Conservation (phyloP, 176 grass and related monocot species). For the Carex cristatella region DNA sequence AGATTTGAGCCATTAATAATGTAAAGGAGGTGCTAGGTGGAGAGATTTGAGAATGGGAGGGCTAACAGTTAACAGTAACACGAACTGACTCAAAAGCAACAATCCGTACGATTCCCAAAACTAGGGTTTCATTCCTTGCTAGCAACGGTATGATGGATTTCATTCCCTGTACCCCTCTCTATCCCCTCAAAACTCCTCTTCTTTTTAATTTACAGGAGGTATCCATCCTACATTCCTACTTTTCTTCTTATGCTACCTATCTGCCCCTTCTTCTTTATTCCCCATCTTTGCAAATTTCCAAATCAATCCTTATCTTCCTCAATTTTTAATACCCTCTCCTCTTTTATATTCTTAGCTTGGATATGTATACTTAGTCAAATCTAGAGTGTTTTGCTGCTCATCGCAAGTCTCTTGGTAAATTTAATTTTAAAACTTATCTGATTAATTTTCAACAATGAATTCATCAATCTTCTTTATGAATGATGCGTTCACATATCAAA, state of each 20-base stretch:
- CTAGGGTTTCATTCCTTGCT: slow-evolving; percentile 32
- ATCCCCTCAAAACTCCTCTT: slow-evolving; percentile 15
- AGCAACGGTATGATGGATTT: slow-evolving; percentile 57
- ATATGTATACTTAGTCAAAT: too few relatives aligned
- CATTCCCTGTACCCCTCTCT: slow-evolving; percentile 71
- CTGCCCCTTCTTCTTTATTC: slow-evolving; percentile 12
- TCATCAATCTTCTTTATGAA: too few relatives aligned
- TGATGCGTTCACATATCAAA: too few relatives aligned
- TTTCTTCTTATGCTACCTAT: slow-evolving; percentile 30
- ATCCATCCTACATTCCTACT: not conserved
- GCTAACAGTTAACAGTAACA: not conserved
- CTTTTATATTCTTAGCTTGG: not conserved
- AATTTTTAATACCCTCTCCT: not conserved
- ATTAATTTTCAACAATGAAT: too few relatives aligned
- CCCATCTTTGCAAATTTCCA: slow-evolving; percentile 16
- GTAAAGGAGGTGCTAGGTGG: slow-evolving; percentile 17
- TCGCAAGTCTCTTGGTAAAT: too few relatives aligned
- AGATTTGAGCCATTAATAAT: slow-evolving; percentile 4
- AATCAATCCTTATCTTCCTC: not conserved
- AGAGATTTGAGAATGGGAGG: slow-evolving; percentile 43
- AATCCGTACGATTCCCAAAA: slow-evolving; percentile 19
- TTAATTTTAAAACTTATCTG: too few relatives aligned
- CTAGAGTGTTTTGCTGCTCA: too few relatives aligned
- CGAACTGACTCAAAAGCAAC: not conserved
- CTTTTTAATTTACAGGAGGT: not conserved